phyloP scores from a whole-genome alignment of 1,284 basidiomycete species.

The Thecaphora thlaspeos region DNA sequence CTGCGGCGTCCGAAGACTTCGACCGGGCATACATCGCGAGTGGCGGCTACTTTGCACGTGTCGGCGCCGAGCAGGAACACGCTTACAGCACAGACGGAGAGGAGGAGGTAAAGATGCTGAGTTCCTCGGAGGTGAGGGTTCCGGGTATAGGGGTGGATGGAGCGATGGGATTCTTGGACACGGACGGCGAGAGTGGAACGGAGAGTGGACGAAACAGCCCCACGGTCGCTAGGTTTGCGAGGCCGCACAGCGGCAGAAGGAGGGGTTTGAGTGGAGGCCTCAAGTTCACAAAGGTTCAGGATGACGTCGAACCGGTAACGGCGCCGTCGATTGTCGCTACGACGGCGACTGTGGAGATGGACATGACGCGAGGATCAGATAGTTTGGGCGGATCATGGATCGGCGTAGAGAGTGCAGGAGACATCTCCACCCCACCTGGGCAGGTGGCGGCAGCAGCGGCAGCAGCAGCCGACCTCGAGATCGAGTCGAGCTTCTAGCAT shows the following conservation, averaged over 20 bases:
- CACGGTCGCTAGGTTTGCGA: conserved; percentile 9
- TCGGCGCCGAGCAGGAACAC: not conserved
- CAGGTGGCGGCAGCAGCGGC: conserved; percentile 7
- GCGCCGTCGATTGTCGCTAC: conserved; percentile 3
- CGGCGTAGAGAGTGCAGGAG: conserved; percentile 14
- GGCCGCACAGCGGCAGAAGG: conserved; percentile 1
- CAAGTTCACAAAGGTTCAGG: conserved; percentile 30
- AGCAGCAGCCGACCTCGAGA: conserved; percentile 19
- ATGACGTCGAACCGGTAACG: conserved; percentile 7
- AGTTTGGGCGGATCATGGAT: conserved; percentile 35
- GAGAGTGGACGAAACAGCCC: conserved; percentile 40
- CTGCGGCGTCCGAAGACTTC: conserved; percentile 32
- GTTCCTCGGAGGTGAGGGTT: too few species aligned
- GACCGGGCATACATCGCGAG: conserved; percentile 37
- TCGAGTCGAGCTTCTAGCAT: conserved; percentile 1
- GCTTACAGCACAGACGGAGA: not conserved
- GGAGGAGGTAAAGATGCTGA: not conserved
- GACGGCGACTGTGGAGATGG: conserved; percentile 1
- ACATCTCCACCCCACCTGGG: not conserved
- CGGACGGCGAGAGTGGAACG: conserved; percentile 42
- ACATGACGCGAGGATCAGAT: conserved; percentile 3
- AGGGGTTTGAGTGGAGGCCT: conserved; percentile 23
- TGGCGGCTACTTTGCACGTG: conserved; percentile 17
- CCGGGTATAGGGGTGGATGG: conserved; percentile 41
- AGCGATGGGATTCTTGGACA: conserved; percentile 37